Base-by-base conservation (phyloP, 208 protist species). In the Phytomonas sp. region DNA sequence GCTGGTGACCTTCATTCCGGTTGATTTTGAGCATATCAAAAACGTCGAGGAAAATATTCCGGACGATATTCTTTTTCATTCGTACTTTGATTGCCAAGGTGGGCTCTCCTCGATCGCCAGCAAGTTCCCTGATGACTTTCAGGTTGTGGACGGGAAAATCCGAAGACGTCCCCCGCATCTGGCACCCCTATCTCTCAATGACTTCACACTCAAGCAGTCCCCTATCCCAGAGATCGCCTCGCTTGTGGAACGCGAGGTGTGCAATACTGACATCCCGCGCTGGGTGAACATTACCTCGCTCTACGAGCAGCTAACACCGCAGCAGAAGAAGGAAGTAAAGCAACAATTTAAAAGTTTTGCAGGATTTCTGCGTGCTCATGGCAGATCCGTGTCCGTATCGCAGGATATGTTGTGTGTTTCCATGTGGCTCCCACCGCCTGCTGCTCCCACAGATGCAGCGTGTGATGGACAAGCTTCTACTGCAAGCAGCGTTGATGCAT, bases 61-160 rank as follows among this genome's bases (percentile, higher is more conserved):
- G 2, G 86, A 93, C 71, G 86, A 92, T 60, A 70, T 96, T 8
- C 76, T 96, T 7, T 96, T 94, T 67, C 88, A 96, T 68, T 86
- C 91, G 7, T 96, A 94, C 80, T 96, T 96, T 72, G 85, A 96
- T 73, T 94, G 85, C 66, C 91, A 96, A 73, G 91, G 91, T n/a
- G 91, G 91, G 20, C 79, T 96, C 31, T 43, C 79, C 28, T 74
- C 91, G 36, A 93, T 96, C 59, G 85, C 87, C 4, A 78, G 73
- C 13, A 96, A 96, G 77, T 81, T 96, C 59, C 88, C 91, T 2
- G 85, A 92, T 13, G 80, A 88, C 66, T 88, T 96, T 67, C 91
- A 96, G 77, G 78, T 96, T 11, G 88, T 93, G 3, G 82, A 83
- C 0, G 83, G 84, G 15, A 65, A 62, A 53, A 81, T 96, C 30